Base-by-base conservation (phyloP, 352 stramenopile species). In the Phytophthora multivora region DNA sequence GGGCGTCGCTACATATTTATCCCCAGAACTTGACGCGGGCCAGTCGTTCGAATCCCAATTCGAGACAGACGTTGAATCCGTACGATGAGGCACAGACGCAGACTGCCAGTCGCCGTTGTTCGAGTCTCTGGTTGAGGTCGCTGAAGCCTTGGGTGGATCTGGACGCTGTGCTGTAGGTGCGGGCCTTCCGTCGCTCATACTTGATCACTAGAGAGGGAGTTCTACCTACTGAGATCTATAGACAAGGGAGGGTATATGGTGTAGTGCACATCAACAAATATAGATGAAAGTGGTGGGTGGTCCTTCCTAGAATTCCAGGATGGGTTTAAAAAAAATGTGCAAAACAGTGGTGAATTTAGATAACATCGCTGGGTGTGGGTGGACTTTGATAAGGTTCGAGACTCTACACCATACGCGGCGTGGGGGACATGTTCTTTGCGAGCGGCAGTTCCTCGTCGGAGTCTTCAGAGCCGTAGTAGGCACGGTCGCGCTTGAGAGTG, bases 381-480 rank as follows among this genome's bases (percentile, higher is more conserved):
- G 21, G n/a, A n/a, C n/a, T n/a, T n/a, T n/a, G n/a, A n/a, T n/a
- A n/a, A n/a, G 51, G 18, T 54, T 13, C 7, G 45, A 59, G 21
- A 56, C 2, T 59, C 50, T 75, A 71, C 35, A 70, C 54, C 58
- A 73, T 61, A 11, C 59, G 54, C 10, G 69, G 64, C 59, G 60
- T 56, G 9, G 83, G 83, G 3, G 83, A 90, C 76, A 81, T 89
- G 66, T 90, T 82, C 52, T 82, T 70, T 21, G 79, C 74, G 16
- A 92, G 67, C 23, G 83, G 80, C 31, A 90, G 64, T 23, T 88
- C 79, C 35, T 90, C 83, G 26, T 92, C 80, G 33, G 83, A 89
- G 59, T 92, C 80, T 42, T 86, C 80, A 2, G 85, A 75, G 43
- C 80, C 79, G 55, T 83, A 89, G 66, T 81, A 85, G 35, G 83